A percentile compares a stretch with the other conserved stretches of the same genome.
Evolutionary conservation across 305 asterid species (phyloP).

Genomic region (Fraxinus latifolia): DNA sequence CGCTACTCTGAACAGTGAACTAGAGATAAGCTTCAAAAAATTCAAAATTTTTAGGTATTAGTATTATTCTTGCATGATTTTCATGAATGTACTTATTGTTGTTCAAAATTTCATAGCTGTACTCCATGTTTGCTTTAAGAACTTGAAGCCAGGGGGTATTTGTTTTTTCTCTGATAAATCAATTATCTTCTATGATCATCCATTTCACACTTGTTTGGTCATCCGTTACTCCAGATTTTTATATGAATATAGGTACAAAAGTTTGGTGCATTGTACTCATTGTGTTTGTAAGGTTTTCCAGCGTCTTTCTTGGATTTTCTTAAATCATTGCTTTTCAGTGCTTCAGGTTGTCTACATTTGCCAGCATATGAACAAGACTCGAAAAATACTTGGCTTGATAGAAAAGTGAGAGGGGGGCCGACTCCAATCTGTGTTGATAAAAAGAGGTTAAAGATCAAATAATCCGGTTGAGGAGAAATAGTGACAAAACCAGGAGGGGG

Average conservation of each 20-base stretch:
- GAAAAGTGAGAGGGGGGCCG: not conserved
- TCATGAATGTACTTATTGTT: not conserved
- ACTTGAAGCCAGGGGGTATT: not conserved
- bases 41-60: too few relatives aligned
- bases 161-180: not conserved
- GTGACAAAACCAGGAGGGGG: not conserved
- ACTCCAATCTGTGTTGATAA: not conserved
- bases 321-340: conserved; percentile 3
- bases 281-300: not conserved
- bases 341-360: conserved; percentile 18
- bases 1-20: too few relatives aligned
- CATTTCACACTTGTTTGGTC: not conserved
- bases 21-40: too few relatives aligned
- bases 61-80: not conserved
- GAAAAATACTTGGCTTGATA: conserved; percentile 1
- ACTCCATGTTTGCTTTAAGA: not conserved
- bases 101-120: not conserved
- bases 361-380: conserved; percentile 10
- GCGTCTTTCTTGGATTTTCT: not conserved
- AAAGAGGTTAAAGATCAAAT: conserved; percentile 12
- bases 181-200: not conserved
- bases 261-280: not conserved
- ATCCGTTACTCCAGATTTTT: not conserved
- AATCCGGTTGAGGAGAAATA: not conserved
- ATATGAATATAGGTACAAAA: not conserved